phyloP scores from a whole-genome alignment of 345 rosid genomes.

The Eucalyptus camaldulensis region DNA sequence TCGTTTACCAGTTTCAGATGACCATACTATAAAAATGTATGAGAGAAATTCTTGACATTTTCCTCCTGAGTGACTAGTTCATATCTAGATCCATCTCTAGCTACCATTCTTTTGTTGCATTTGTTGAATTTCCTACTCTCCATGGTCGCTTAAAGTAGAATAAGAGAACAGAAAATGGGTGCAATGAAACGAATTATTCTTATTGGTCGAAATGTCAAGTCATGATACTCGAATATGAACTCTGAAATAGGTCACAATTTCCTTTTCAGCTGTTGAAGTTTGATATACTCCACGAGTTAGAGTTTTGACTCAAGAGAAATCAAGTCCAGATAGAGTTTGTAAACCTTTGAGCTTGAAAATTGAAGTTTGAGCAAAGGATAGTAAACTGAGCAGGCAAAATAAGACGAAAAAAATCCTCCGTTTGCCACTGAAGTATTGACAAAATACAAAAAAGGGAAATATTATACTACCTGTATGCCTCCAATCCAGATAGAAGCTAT shows the following conservation, averaged over 20 bases:
- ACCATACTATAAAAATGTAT: background rate
- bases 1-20: background rate
- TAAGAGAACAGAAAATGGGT: background rate
- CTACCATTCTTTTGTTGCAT: background rate
- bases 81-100: background rate
- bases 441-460: background rate
- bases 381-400: background rate
- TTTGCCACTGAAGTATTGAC: background rate
- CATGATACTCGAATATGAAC: background rate
- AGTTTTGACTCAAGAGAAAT: background rate
- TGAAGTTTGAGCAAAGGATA: background rate
- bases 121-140: background rate
- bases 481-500: background rate
- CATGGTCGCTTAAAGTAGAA: background rate
- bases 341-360: background rate
- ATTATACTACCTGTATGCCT: background rate
- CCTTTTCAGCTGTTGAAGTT: background rate
- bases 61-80: background rate
- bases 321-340: background rate
- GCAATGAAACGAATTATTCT: background rate
- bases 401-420: background rate
- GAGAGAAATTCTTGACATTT: background rate
- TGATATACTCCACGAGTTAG: background rate
- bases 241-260: background rate
- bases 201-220: background rate